These are phyloP conservation scores for Lachnellula subtilissima DNA, from an alignment of 2,329 filamentous ascomycete species.

Conservation along the genomic window DNA sequence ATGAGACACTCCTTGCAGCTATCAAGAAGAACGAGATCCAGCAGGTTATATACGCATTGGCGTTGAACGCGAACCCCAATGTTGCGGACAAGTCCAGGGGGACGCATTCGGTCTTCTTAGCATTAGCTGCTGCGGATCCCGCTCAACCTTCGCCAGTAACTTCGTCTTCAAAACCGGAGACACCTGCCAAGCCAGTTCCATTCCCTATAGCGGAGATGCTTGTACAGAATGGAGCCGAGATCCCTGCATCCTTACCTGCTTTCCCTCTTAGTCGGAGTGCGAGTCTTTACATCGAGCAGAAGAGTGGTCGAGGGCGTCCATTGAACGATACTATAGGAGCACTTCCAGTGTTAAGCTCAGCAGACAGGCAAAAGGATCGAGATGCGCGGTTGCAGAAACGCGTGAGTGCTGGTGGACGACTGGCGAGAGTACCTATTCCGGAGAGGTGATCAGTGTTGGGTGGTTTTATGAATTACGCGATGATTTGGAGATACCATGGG, in stretches of 20 bases:
- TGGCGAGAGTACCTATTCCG: constrained; percentile 43
- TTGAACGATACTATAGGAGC: constrained; percentile 55
- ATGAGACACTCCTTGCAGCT: constrained; percentile 84
- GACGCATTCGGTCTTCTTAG: constrained; percentile 85
- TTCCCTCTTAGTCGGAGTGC: constrained; percentile 81
- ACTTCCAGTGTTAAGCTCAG: constrained; percentile 48
- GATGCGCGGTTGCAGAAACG: constrained; percentile 71
- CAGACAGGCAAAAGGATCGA: constrained; percentile 56
- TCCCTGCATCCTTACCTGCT: constrained; percentile 69
- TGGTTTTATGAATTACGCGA: constrained; percentile 25
- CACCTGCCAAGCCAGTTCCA: constrained; percentile 48
- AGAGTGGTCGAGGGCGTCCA: constrained; percentile 44
- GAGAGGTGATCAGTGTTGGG: constrained; percentile 21
- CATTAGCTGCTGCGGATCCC: constrained; percentile 87
- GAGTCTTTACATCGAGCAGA: constrained; percentile 80
- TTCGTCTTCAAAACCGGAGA: constrained; percentile 38
- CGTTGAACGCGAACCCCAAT: constrained; percentile 83
- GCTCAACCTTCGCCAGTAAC: constrained; percentile 60
- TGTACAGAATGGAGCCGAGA: constrained; percentile 87
- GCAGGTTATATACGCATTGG: constrained; percentile 84
- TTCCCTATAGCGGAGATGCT: constrained; percentile 90
- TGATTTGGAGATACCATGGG: constrained; percentile 31
- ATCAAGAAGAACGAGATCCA: constrained; percentile 97
- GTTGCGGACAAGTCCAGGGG: constrained; percentile 77
- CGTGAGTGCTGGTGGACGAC: constrained; percentile 69